Percentiles rank a stretch among this genome's conserved stretches.
These are phyloP conservation scores for Trichoderma atrobrunneum DNA, from an alignment of 2,329 filamentous ascomycete genomes.

Conservation along the genomic window DNA sequence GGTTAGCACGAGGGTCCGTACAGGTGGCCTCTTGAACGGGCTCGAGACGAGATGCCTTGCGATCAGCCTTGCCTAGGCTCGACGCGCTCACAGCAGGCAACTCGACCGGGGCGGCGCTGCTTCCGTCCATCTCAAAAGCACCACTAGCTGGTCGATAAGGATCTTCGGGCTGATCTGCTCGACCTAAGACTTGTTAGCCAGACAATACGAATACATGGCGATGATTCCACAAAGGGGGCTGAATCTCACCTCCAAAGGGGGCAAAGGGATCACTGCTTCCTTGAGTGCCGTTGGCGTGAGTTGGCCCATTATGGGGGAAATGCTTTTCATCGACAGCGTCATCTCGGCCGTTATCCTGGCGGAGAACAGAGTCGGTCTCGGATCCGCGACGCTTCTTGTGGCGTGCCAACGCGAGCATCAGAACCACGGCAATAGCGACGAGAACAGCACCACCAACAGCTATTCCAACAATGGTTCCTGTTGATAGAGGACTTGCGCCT, in stretches of 20 bases:
- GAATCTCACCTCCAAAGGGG: slow-evolving; percentile 43
- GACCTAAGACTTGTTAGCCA: slow-evolving; percentile 28
- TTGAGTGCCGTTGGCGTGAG: slow-evolving; percentile 29
- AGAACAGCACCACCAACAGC: slow-evolving; percentile 31
- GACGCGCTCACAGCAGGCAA: slow-evolving; percentile 30
- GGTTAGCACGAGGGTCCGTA: slow-evolving; percentile 35
- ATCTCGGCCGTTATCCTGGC: slow-evolving; percentile 19
- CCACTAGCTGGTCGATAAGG: slow-evolving; percentile 28
- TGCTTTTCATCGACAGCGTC: slow-evolving; percentile 31
- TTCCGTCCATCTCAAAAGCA: slow-evolving; percentile 41
- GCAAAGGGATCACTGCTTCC: slow-evolving; percentile 39
- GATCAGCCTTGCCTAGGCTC: neutral
- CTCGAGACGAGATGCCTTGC: neutral
- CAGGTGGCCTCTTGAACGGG: slow-evolving; percentile 21
- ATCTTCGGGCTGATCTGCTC: slow-evolving; percentile 33
- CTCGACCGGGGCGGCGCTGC: slow-evolving; percentile 32
- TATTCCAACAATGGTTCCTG: slow-evolving; percentile 35
- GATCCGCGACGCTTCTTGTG: slow-evolving; percentile 23
- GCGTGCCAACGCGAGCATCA: slow-evolving; percentile 24
- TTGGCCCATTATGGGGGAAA: slow-evolving; percentile 25
- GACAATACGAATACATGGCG: neutral
- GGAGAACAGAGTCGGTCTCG: slow-evolving; percentile 3
- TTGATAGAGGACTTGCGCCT: slow-evolving; percentile 24
- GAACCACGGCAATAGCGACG: slow-evolving; percentile 28
- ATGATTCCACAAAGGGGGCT: neutral